These are phyloP conservation scores for Parietichytrium sp. DNA, from an alignment of 108 stramenopile species.

Conservation along the genomic window DNA sequence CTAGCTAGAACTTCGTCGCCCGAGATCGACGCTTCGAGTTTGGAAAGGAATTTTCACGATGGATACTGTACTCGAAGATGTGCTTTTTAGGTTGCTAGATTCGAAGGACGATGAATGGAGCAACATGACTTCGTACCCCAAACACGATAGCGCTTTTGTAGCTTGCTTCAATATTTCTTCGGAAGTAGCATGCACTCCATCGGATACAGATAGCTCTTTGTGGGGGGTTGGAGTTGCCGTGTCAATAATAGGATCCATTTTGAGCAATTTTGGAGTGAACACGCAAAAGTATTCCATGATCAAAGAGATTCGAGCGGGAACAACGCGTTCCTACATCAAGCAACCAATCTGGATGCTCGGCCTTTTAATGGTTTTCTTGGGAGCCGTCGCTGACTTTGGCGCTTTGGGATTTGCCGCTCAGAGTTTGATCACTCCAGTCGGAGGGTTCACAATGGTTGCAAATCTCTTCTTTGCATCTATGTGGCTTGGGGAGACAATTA, in stretches of 20 bases:
- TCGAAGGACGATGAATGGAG: no score
- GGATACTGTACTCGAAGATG: no score
- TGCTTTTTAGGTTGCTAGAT: no score
- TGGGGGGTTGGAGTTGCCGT: constrained; percentile 22
- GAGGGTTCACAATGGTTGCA: constrained; percentile 41
- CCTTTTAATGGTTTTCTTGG: constrained; percentile 17
- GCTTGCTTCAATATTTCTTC: no score
- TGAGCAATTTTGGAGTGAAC: constrained; percentile 37
- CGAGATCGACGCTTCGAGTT: no score
- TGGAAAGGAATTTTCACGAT: no score
- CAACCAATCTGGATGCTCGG: constrained; percentile 30
- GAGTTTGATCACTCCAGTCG: constrained; percentile 43
- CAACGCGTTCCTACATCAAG: neutral
- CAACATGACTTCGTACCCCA: no score
- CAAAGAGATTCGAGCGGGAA: neutral
- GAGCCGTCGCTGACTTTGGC: constrained; percentile 36
- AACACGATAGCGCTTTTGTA: no score
- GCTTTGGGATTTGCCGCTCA: constrained; percentile 42
- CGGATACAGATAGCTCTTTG: no score
- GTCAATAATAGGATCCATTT: neutral
- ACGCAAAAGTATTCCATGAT: constrained; percentile 41
- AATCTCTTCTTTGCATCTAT: constrained; percentile 42
- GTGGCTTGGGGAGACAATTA: constrained; percentile 39
- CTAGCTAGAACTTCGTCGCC: no score
- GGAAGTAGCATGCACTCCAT: no score